Base-by-base conservation (phyloP, 129 eudicot species). In the Helichrysum umbraculigerum region DNA sequence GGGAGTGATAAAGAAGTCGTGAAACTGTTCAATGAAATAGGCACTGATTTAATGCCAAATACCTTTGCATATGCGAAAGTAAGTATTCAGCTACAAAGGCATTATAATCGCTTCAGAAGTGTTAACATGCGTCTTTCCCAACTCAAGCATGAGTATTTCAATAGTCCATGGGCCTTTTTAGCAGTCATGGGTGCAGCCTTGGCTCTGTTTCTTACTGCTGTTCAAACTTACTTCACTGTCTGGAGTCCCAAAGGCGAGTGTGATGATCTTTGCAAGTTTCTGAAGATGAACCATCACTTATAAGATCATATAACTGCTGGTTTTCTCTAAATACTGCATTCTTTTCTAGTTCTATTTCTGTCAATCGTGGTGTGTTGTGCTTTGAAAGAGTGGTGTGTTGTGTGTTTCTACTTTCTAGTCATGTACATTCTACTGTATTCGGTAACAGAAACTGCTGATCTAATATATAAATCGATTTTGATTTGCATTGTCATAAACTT, bases 1-100 rank as follows among this genome's bases (percentile, higher is more conserved):
- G 82, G 82, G 39, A 80, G 75, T 37, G 78, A 81, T 10, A 68
- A 74, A 17, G 85, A 85, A 52, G 81, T 81, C n/a, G 81, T 71
- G 5, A 50, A 14, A 28, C 51, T 85, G 58, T 77, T 73, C 77
- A 77, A 85, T 14, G 79, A 66, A 3, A 73, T 85, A 52, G 76
- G 76, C 35, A 78, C 73, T 1, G 65, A 50, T 51, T 57, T 72
- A 69, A 78, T 34, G 7, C 73, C 73, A 15, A 57, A 57, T 17
- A 51, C 12, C 61, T 37, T 6, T 5, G 78, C 73, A 17, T 75
- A 61, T 34, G n/a, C 7, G 10, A 47, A 72, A 0, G 76, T 74
- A 0, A 75, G 66, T 35, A 0, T 3, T 17, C 9, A 10, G n/a
- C 59, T 86, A 29, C 79, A 82, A 42, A 9, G 15, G 14, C 76